phyloP scores from a whole-genome alignment of 805 yeast genomes.

The Saturnispora saitoi region DNA sequence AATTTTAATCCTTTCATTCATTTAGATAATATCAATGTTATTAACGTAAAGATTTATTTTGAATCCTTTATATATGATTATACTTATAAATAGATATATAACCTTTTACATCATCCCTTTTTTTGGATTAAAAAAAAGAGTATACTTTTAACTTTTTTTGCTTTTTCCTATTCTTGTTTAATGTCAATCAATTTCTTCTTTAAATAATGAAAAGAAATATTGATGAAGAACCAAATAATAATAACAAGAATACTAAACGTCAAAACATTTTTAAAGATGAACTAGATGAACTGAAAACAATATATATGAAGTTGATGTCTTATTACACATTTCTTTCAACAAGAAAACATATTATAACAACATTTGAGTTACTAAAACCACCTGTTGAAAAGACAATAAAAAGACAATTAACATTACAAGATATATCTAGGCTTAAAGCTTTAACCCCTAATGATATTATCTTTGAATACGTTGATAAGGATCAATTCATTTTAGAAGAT shows the following conservation, averaged over 20 bases:
- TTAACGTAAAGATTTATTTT: background rate
- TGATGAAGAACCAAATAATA: background rate
- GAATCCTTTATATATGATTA: background rate
- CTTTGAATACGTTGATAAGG: slow-evolving; percentile 73
- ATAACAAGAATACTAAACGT: too few species aligned
- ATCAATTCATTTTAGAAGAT: slow-evolving; percentile 42
- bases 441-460: slow-evolving; percentile 62
- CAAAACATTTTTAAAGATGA: background rate
- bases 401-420: slow-evolving; percentile 38
- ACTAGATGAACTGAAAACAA: slow-evolving; percentile 35
- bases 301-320: slow-evolving; percentile 48
- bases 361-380: slow-evolving; percentile 42
- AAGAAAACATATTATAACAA: slow-evolving; percentile 50
- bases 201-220: background rate
- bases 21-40: background rate
- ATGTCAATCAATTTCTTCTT: too few species aligned
- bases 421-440: slow-evolving; percentile 54
- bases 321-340: slow-evolving; percentile 55
- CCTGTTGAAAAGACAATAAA: slow-evolving; percentile 44
- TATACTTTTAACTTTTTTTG: background rate
- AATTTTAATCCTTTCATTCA: background rate
- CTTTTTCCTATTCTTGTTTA: background rate
- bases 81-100: background rate
- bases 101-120: background rate
- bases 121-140: background rate